Evolutionary conservation across 345 rosid genomes (phyloP), one percentile per base, ranked within the genome.

Genomic region (Odontarrhena argentea): DNA sequence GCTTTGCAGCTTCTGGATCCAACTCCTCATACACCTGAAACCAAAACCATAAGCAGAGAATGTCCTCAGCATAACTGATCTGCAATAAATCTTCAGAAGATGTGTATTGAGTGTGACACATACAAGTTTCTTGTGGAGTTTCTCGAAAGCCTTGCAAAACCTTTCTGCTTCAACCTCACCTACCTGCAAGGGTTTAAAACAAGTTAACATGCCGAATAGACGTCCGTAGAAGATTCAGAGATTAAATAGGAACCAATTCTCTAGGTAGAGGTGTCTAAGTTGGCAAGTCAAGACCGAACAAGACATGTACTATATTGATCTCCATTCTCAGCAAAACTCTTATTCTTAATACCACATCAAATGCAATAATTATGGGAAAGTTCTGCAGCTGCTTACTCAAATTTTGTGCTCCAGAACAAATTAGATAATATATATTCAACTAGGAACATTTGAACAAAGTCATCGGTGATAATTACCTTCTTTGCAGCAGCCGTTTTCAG

Each of bases 71-170:
- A 40, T 55, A 56, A 4, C 2, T 0, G 5, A 47, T n/a, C n/a
- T 13, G 58, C 46, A 22, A 59, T 37, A 25, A 32, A 41, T 55
- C 15, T 37, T 10, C 7, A 28, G 48, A 18, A 42, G 42, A 45
- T 38, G 30, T 18, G 53, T 5, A 52, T 48, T 5, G 9, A 48
- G 10, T 57, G 38, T 7, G 25, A 34, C 46, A 55, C 83, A 41
- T 83, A 88, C 97, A 52, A 88, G 90, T 83, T 82, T 87, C 78
- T 73, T 81, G 83, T 93, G 99, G 63, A 85, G 74, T 74, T 78
- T 78, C 70, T 81, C 85, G 47, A 90, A 93, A 45, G 87, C 86
- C 72, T 78, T 63, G 83, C 92, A 93, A 78, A 93, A 85, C 53
- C 80, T 81, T 69, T 86, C 85, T 1, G 96, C 96, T 51, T 86